Evolutionary conservation across 176 grass and related monocot genomes (phyloP).

Genomic region (Tuctoria greenei): DNA sequence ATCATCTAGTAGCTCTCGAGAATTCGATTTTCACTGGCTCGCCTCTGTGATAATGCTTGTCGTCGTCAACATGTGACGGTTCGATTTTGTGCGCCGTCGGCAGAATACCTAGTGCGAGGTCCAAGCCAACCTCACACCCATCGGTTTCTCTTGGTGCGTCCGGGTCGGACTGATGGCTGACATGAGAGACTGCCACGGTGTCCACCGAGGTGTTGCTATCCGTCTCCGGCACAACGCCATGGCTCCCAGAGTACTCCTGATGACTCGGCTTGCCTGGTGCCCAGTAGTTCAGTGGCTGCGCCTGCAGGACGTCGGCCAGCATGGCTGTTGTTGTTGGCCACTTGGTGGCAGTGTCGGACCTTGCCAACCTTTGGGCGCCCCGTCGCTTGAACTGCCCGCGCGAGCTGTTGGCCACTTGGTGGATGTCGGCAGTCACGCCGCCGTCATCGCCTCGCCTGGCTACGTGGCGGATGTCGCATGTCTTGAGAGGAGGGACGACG

Average conservation of each 20-base stretch:
- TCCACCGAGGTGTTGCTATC: conserved; percentile 44
- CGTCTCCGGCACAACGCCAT: conserved; percentile 1
- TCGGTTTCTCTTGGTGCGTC: conserved; percentile 1
- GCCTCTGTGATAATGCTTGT: not conserved
- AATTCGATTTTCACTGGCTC: conserved; percentile 29
- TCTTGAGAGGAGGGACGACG: conserved; percentile 15
- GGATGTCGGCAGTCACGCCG: conserved; percentile 23
- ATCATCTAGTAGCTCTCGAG: conserved; percentile 7
- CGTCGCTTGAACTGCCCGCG: conserved; percentile 48
- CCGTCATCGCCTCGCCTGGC: not conserved
- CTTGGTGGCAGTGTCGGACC: not conserved
- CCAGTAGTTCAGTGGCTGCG: conserved; percentile 31
- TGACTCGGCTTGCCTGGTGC: conserved; percentile 4
- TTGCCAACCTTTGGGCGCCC: not conserved
- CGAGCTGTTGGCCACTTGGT: conserved; percentile 33
- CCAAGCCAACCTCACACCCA: conserved; percentile 25
- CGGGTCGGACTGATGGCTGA: conserved; percentile 51
- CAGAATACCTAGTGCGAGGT: conserved; percentile 56
- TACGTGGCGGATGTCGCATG: conserved; percentile 58
- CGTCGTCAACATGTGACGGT: not conserved
- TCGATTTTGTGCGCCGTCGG: conserved; percentile 8
- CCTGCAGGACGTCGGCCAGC: not conserved
- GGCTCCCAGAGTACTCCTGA: conserved; percentile 26
- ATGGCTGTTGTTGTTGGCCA: not conserved
- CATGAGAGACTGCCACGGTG: conserved; percentile 50